Evolutionary conservation across 345 rosid species (phyloP), one percentile per base, ranked within the genome.

Genomic region (Aquilaria yunnanensis): DNA sequence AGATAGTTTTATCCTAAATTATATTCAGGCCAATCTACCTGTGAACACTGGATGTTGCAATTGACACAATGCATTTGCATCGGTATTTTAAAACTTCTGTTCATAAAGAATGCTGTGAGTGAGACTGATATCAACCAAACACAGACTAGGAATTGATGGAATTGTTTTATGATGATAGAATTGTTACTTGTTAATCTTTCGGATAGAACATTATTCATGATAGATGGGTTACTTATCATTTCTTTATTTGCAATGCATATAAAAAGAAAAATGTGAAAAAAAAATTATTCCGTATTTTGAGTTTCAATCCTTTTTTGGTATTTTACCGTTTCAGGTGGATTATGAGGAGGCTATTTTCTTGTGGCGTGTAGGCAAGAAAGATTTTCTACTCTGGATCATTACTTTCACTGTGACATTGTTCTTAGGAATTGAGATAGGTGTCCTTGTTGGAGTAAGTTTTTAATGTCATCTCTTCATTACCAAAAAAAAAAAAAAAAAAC

Each of bases 351-450:
- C 99, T 69, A 85, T 91, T 56, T 91, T 95, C 78, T 77, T 95
- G 67, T 95, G 99, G 99, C 86, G 68, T 63, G 90, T 95, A 63
- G 96, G 91, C 68, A 95, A 95, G 85, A 89, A 83, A 70, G 97
- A 95, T 79, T 89, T 95, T 91, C 78, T 85, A 66, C 97, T 95
- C 66, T 95, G 99, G 99, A 79, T 74, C 61, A 78, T 95, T 69
- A 95, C 99, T 61, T 72, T 80, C 60, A 63, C 81, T 30, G 75
- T 91, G 51, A 95, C 97, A 47, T 77, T 95, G 83, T 88, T 95
- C 79, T 82, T 95, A 1, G 94, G 97, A 54, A 95, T 95, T 64
- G 99, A 95, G 85, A 89, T 95, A 23, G 99, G 99, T 54, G 97
- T 91, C 75, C 91, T 95, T 77, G 75, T 89, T 63, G 99, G 99